Percentiles rank a stretch among this genome's conserved stretches.
These are phyloP conservation scores for Rhazya stricta DNA, from an alignment of 257 asterid species.

Conservation along the genomic window DNA sequence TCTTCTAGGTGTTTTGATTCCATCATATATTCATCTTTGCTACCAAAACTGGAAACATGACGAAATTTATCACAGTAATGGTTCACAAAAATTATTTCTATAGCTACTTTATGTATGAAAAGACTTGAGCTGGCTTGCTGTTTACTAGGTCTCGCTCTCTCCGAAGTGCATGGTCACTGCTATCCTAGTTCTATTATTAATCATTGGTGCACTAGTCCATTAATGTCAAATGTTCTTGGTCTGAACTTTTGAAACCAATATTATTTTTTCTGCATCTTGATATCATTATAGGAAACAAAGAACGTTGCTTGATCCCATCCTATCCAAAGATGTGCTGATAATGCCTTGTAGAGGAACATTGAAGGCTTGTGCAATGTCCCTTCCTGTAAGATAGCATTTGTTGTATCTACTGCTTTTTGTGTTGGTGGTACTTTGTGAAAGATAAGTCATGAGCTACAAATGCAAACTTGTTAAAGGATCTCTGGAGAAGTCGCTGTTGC, in stretches of 20 bases:
- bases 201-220: background rate
- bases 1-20: background rate
- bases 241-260: background rate
- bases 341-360: slow-evolving; percentile 86
- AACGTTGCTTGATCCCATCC: slow-evolving; percentile 52
- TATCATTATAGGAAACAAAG: slow-evolving; percentile 61
- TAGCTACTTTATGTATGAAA: background rate
- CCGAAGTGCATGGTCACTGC: background rate
- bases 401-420: slow-evolving; percentile 11
- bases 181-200: no score
- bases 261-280: background rate
- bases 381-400: slow-evolving; percentile 57
- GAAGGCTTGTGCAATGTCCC: slow-evolving; percentile 79
- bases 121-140: background rate
- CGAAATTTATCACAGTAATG: background rate
- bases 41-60: background rate
- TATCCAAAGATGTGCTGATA: slow-evolving; percentile 53
- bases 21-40: background rate
- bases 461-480: slow-evolving; percentile 50
- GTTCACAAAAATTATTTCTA: background rate
- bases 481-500: slow-evolving; percentile 82
- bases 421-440: background rate
- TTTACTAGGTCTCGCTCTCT: background rate
- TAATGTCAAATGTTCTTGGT: background rate
- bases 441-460: slow-evolving; percentile 11